Conservation (phyloP, 1,139 yeast genomes). For the Pneumocystis canis region DNA sequence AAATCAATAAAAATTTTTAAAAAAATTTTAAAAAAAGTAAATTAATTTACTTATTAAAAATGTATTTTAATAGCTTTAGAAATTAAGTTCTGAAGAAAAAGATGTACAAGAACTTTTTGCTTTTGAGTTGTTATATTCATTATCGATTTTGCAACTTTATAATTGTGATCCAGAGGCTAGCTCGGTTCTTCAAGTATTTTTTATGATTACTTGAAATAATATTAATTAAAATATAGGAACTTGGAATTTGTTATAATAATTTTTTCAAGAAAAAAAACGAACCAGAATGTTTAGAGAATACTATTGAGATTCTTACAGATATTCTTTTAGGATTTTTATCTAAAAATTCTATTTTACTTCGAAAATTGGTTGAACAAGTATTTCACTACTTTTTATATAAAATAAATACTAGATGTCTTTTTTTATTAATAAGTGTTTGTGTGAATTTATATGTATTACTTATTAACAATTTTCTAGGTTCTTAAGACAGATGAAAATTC, state of each 20-base stretch:
- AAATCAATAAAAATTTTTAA: conserved; percentile 40
- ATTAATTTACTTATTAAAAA: conserved; percentile 25
- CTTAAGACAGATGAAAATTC: conserved; percentile 62
- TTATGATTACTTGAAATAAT: not conserved
- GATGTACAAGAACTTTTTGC: conserved; percentile 30
- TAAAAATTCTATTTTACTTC: conserved; percentile 54
- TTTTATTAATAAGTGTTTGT: conserved; percentile 28
- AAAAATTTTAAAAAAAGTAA: conserved; percentile 31
- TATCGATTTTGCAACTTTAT: conserved; percentile 65
- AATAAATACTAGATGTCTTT: conserved; percentile 46
- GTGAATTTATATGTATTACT: conserved; percentile 39
- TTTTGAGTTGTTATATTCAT: conserved; percentile 65
- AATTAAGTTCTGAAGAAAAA: not conserved
- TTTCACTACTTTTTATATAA: conserved; percentile 43
- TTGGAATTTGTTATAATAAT: conserved; percentile 23
- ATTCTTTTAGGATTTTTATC: conserved; percentile 62
- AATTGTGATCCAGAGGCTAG: conserved; percentile 63
- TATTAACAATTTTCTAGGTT: conserved; percentile 44
- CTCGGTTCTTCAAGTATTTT: conserved; percentile 43
- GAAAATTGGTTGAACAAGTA: conserved; percentile 54
- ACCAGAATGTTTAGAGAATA: conserved; percentile 20
- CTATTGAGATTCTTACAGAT: conserved; percentile 43
- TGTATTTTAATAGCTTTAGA: conserved; percentile 18
- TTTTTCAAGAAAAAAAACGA: conserved; percentile 20
- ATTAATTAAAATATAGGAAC: not conserved